phyloP scores from a whole-genome alignment of 1,284 basidiomycete species.

The Bothia castanella region DNA sequence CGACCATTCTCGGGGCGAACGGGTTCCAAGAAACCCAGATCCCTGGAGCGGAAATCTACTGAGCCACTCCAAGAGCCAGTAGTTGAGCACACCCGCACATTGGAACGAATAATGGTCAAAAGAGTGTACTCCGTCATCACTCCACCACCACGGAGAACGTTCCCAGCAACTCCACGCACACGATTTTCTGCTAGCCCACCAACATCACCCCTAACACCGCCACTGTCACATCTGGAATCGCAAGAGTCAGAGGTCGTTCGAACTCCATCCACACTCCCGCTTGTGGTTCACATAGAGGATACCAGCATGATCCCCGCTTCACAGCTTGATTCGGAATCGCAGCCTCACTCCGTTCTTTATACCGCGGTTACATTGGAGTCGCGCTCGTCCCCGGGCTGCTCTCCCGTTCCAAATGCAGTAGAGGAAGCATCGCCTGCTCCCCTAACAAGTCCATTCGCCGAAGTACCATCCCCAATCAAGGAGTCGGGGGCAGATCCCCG shows the following conservation, averaged over 20 bases:
- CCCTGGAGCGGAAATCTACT: conserved; percentile 46
- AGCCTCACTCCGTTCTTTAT: conserved; percentile 34
- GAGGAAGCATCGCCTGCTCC: conserved; percentile 11
- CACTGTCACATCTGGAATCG: conserved; percentile 31
- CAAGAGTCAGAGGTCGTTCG: conserved; percentile 45
- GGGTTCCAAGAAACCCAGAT: conserved; percentile 28
- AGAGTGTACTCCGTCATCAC: conserved; percentile 17
- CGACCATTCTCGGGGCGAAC: conserved; percentile 10
- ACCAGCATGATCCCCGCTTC: conserved; percentile 37
- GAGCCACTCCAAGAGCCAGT: conserved; percentile 41
- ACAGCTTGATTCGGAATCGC: conserved; percentile 38
- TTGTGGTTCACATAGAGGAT: conserved; percentile 41
- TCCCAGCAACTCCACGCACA: conserved; percentile 3
- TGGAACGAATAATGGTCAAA: conserved; percentile 21
- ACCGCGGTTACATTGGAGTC: conserved; percentile 37
- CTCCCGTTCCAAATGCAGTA: conserved; percentile 8
- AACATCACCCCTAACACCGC: conserved; percentile 27
- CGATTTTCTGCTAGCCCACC: conserved; percentile 21
- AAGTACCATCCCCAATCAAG: conserved; percentile 10
- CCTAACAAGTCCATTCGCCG: conserved; percentile 9
- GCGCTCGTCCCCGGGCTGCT: conserved; percentile 13
- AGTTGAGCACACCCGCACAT: conserved; percentile 14
- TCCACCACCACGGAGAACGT: conserved; percentile 4
- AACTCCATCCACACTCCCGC: conserved; percentile 53
- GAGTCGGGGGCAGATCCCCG: conserved; percentile 6